Evolutionary conservation across 2,329 filamentous ascomycete genomes (phyloP).

Genomic region (Hypoxylon sp.): DNA sequence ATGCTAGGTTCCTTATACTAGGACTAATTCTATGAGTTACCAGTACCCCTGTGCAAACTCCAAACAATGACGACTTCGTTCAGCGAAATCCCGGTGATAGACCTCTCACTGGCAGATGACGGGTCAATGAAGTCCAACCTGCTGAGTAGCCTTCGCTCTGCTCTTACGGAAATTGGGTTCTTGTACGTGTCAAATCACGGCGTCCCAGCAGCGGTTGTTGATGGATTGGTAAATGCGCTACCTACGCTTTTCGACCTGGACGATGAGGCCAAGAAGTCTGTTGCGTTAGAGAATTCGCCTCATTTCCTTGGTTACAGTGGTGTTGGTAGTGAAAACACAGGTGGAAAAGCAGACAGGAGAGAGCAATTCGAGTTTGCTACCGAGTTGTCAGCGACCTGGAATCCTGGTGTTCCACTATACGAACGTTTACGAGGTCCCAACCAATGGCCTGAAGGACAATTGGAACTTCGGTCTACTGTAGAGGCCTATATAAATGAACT

Average conservation of each 20-base stretch:
- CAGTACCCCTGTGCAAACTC: neutral
- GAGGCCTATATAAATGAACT: slow-evolving; percentile 67
- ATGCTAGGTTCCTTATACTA: slow-evolving; percentile 9
- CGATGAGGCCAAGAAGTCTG: slow-evolving; percentile 55
- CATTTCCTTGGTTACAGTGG: slow-evolving; percentile 74
- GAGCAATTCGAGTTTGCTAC: slow-evolving; percentile 75
- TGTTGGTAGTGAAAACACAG: slow-evolving; percentile 69
- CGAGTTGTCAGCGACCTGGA: slow-evolving; percentile 61
- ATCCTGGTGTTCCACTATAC: slow-evolving; percentile 55
- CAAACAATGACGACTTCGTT: slow-evolving; percentile 50
- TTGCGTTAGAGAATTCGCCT: slow-evolving; percentile 67
- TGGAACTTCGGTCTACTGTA: slow-evolving; percentile 57
- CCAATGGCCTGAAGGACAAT: slow-evolving; percentile 61
- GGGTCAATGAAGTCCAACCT: slow-evolving; percentile 55
- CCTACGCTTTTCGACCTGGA: slow-evolving; percentile 62
- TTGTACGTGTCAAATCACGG: slow-evolving; percentile 68
- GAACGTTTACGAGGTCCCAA: slow-evolving; percentile 65
- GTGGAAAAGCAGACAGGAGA: slow-evolving; percentile 65
- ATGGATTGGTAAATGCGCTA: slow-evolving; percentile 58
- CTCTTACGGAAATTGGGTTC: slow-evolving; percentile 67
- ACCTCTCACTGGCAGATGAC: slow-evolving; percentile 62
- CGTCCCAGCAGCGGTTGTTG: slow-evolving; percentile 57
- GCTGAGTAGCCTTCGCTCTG: slow-evolving; percentile 61
- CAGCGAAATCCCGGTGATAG: slow-evolving; percentile 63
- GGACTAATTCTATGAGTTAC: neutral